Evolutionary conservation across 1,139 yeast species (phyloP).

Genomic region (Blastobotrys ciferrii): DNA sequence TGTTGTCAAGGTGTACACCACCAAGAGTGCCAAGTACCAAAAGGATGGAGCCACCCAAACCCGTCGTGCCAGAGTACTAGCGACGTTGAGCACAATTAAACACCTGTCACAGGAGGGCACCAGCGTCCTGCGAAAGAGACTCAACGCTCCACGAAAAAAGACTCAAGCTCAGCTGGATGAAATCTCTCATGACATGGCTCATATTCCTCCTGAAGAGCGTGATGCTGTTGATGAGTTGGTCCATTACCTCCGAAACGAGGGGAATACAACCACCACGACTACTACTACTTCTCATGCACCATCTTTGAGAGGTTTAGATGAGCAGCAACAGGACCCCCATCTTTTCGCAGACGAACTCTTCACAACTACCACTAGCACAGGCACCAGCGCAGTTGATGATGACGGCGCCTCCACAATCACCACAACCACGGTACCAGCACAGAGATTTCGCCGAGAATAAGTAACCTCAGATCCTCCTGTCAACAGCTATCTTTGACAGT

Average conservation of each 20-base stretch:
- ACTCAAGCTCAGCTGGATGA: not conserved
- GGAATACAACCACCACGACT: too few relatives aligned
- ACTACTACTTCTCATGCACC: too few relatives aligned
- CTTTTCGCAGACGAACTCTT: too few relatives aligned
- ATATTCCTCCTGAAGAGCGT: not conserved
- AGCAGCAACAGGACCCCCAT: too few relatives aligned
- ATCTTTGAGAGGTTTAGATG: too few relatives aligned
- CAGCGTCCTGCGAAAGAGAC: not conserved
- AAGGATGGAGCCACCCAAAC: not conserved
- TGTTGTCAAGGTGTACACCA: not conserved
- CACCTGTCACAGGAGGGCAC: constrained; percentile 4
- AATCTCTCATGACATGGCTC: not conserved
- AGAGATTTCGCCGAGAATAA: too few relatives aligned
- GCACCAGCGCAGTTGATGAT: too few relatives aligned
- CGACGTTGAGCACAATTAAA: constrained; percentile 1
- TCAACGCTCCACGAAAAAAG: not conserved
- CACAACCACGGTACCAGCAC: too few relatives aligned
- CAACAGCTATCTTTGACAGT: too few relatives aligned
- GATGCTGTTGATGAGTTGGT: constrained; percentile 2
- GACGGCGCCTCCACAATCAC: too few relatives aligned
- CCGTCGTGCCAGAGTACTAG: not conserved
- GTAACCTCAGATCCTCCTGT: too few relatives aligned
- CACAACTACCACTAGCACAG: too few relatives aligned
- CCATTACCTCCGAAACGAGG: not conserved
- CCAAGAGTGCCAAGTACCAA: not conserved